Base-by-base conservation (phyloP, 2,329 filamentous ascomycete species). In the Phaeosphaeriaceae sp. region DNA sequence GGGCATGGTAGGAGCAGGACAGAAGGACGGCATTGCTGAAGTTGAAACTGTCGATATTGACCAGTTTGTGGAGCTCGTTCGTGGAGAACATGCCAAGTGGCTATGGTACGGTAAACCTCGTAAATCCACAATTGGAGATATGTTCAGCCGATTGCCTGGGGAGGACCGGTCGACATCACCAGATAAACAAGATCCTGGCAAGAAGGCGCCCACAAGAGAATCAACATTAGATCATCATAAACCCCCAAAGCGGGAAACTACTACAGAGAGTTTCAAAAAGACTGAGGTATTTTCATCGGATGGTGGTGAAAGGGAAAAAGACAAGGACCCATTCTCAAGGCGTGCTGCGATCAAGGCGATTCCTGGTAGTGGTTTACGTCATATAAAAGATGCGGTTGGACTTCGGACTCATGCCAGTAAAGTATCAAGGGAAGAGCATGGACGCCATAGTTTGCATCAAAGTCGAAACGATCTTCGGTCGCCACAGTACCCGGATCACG, bases 11-110 rank as follows among this genome's bases (percentile, higher is more conserved):
- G 89, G 89, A 20, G 76, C 78, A 28, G 86, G 88, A 39, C 92
- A 96, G 61, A 95, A 95, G 73, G 90, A 87, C 47, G 90, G 91
- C 3, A 92, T 97, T 58, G 89, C 90, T 3, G 93, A 97, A 63
- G 87, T 97, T 29, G 94, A 99, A 75, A 97, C 92, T 1, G 80
- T 91, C 8, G 92, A 97, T 65, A 85, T 97, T 45, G 92, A 96
- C 61, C 86, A 81, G 37, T 96, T 97, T 59, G 82, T 90, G 40
- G 85, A 85, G 50, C 79, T 96, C 20, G 84, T 88, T 0, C 87
- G 87, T 53, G 93, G 94, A 28, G 90, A 94, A 68, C 84, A 89
- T 47, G 82, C 90, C 13, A 96, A 96, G 71, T 97, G 92, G 91
- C 80, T 99, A 2, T 99, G 94, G 94, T 83, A 90, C 53, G 94